Evolutionary conservation across 1,284 basidiomycete species (phyloP), one percentile per base, ranked within the genome.

Genomic region (Boletellus dicymbophilus): DNA sequence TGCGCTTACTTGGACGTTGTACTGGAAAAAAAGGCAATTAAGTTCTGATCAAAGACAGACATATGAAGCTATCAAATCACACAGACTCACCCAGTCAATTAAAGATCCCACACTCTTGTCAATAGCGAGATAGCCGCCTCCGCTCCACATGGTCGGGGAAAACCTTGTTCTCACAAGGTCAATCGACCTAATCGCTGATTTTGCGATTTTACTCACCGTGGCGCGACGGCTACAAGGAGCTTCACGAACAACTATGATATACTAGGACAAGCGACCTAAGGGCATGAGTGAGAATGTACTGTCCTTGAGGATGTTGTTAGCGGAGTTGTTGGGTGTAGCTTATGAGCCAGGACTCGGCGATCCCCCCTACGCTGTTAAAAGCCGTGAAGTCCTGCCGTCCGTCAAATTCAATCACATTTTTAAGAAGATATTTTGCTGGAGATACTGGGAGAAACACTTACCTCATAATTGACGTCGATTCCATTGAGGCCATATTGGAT

Each of bases 391-490:
- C 80, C 79, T 80, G 11, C 51, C 1, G 22, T 40, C 23, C 12
- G 16, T 22, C 38, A 26, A 5, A 26, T n/a, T n/a, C n/a, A n/a
- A n/a, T n/a, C n/a, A n/a, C n/a, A n/a, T n/a, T n/a, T n/a, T n/a
- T n/a, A n/a, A n/a, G n/a, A 36, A 13, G 10, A 13, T 40, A n/a
- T 25, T 49, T 36, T 33, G 20, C 27, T 11, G 10, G 44, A 21
- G 12, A 22, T n/a, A 4, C 28, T 16, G 3, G 25, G 1, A 31
- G 4, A 51, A 27, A 16, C 22, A 37, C 49, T 13, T 39, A 71
- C 78, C 61, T 82, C 80, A 48, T 79, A 83, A 60, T 84, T 81
- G 27, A 84, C 70, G 46, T 84, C 82, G 34, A 83, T 68, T 28
- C 82, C 82, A 53, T 84, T 75, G 16, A 84, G 62, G 18, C 71